phyloP scores from a whole-genome alignment of 345 rosid genomes.

The Salix udensis region DNA sequence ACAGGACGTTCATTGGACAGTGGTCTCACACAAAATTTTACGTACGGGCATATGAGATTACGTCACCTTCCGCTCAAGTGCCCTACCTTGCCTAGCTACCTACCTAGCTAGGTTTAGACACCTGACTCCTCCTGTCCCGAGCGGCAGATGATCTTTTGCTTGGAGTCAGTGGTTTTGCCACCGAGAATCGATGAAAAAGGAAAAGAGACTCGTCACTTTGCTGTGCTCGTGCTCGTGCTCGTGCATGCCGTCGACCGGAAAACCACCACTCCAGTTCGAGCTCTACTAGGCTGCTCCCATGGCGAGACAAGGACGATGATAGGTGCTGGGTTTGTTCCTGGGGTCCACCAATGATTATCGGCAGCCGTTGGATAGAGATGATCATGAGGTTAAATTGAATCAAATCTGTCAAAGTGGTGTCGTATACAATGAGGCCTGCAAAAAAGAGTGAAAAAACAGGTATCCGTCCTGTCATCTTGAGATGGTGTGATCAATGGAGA shows the following conservation, averaged over 20 bases:
- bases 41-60: slow-evolving; percentile 17
- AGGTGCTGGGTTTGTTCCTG: too few species aligned
- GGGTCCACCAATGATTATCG: too few species aligned
- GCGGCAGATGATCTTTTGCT: slow-evolving; percentile 38
- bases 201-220: background rate
- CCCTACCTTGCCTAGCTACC: too few species aligned
- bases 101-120: background rate
- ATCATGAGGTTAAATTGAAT: too few species aligned
- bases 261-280: too few species aligned
- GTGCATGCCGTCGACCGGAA: background rate
- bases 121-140: slow-evolving; percentile 1
- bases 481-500: background rate
- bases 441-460: background rate
- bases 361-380: too few species aligned
- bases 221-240: slow-evolving; percentile 22
- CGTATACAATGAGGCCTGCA: too few species aligned
- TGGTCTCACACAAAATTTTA: slow-evolving; percentile 1
- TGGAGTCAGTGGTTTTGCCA: slow-evolving; percentile 6
- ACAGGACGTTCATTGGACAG: too few species aligned
- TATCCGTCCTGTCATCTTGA: background rate
- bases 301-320: too few species aligned
- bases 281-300: too few species aligned
- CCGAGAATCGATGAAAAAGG: slow-evolving; percentile 32
- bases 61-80: slow-evolving; percentile 24
- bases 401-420: too few species aligned